These are phyloP conservation scores for Saitozyma podzolica DNA, from an alignment of 768 basidiomycete species.

Conservation along the genomic window DNA sequence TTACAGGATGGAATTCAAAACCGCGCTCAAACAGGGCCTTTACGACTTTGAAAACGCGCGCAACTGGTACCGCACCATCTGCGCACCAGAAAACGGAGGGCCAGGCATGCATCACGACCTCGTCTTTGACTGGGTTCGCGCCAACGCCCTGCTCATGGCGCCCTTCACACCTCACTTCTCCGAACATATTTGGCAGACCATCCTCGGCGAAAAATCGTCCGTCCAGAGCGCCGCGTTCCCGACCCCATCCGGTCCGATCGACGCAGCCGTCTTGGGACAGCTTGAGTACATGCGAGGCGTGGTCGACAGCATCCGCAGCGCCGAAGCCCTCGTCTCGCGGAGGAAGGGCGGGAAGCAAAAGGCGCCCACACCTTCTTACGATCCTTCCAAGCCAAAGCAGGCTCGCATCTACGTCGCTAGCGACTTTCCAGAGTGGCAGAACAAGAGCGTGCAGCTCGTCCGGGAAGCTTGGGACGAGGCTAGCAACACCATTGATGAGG, in stretches of 20 bases:
- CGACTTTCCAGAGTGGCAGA: conserved; percentile 91
- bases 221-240: conserved; percentile 87
- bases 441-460: conserved; percentile 72
- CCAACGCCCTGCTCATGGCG: conserved; percentile 73
- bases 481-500: conserved; percentile 69
- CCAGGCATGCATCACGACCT: conserved; percentile 83
- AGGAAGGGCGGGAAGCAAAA: conserved; percentile 69
- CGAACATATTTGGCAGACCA: conserved; percentile 79
- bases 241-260: conserved; percentile 62
- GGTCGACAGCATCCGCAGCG: conserved; percentile 88
- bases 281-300: conserved; percentile 82
- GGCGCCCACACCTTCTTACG: conserved; percentile 61
- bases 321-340: conserved; percentile 75
- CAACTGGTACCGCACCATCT: conserved; percentile 96
- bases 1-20: conserved; percentile 86
- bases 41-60: conserved; percentile 90
- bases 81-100: conserved; percentile 64
- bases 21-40: conserved; percentile 90
- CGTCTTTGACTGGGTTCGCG: conserved; percentile 78
- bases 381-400: conserved; percentile 73
- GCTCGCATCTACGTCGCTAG: conserved; percentile 89
- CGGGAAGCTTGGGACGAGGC: conserved; percentile 65
- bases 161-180: conserved; percentile 93
- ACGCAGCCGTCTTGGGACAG: conserved; percentile 68
- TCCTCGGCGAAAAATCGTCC: conserved; percentile 72